Evolutionary conservation across 352 stramenopile genomes (phyloP).

Genomic region (Peronospora farinosa): DNA sequence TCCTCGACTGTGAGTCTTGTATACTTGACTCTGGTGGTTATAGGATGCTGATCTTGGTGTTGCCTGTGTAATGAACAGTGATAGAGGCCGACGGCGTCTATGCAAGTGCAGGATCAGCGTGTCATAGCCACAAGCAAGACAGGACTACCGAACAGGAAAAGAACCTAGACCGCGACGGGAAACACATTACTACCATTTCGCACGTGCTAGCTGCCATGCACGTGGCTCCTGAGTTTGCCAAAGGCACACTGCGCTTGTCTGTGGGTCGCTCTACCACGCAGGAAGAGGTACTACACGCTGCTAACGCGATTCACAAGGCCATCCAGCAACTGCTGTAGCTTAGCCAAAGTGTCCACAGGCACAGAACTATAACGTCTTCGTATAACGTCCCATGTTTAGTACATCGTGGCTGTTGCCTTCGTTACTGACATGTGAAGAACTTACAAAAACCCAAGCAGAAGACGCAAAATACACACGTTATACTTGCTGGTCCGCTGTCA

Average conservation of each 20-base stretch:
- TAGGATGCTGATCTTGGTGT: conserved; percentile 1
- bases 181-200: conserved; percentile 65
- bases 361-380: conserved; percentile 16
- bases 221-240: conserved; percentile 80
- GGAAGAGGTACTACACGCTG: conserved; percentile 82
- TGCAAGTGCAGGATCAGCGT: conserved; percentile 91
- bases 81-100: conserved; percentile 84
- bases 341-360: not conserved
- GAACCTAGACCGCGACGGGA: conserved; percentile 15
- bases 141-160: conserved; percentile 16
- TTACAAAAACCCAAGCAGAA: conserved; percentile 7
- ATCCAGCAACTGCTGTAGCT: conserved; percentile 34
- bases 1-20: conserved; percentile 69
- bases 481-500: conserved; percentile 18
- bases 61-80: conserved; percentile 22
- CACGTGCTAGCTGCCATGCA: conserved; percentile 91
- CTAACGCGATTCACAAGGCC: conserved; percentile 69
- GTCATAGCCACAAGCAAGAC: conserved; percentile 75
- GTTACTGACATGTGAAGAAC: conserved; percentile 1
- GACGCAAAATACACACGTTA: conserved; percentile 23
- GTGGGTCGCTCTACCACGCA: conserved; percentile 87
- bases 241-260: conserved; percentile 92
- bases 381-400: conserved; percentile 1
- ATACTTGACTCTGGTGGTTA: not conserved
- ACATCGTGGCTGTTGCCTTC: not conserved